Conservation (phyloP, 257 asterid species). For the Solanum bulbocastanum region DNA sequence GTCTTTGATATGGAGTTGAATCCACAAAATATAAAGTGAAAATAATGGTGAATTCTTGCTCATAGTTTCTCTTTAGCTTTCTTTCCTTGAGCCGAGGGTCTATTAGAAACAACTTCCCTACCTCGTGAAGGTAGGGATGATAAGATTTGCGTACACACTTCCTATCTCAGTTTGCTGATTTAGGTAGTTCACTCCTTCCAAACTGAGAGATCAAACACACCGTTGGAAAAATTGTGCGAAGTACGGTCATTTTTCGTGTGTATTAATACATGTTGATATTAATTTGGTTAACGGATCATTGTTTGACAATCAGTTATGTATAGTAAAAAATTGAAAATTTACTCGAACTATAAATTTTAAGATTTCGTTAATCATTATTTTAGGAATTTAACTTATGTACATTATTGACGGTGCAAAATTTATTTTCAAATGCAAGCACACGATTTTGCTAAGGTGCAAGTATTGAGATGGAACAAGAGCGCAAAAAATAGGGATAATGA, state of each 20-base stretch:
- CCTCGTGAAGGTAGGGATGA: background rate
- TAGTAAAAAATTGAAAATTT: too few species aligned
- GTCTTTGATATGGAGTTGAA: background rate
- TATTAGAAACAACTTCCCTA: background rate
- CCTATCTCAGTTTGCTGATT: background rate
- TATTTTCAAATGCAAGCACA: background rate
- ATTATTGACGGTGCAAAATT: accelerated
- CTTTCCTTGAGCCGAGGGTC: background rate
- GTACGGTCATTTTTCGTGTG: too few species aligned
- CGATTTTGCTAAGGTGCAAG: background rate
- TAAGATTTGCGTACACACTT: background rate
- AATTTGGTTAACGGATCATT: too few species aligned
- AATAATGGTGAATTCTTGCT: background rate
- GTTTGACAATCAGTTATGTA: too few species aligned
- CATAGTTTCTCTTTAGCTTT: background rate
- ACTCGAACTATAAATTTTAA: too few species aligned
- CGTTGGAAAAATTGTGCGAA: too few species aligned
- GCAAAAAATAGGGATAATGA: background rate
- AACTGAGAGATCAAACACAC: too few species aligned
- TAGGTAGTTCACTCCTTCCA: too few species aligned
- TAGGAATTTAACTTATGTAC: background rate
- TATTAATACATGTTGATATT: too few species aligned
- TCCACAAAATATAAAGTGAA: background rate
- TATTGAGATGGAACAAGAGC: background rate
- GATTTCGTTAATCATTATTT: background rate